Base-by-base conservation (phyloP, 2,329 filamentous ascomycete species). In the Nothophaeocryptopus gaeumannii region DNA sequence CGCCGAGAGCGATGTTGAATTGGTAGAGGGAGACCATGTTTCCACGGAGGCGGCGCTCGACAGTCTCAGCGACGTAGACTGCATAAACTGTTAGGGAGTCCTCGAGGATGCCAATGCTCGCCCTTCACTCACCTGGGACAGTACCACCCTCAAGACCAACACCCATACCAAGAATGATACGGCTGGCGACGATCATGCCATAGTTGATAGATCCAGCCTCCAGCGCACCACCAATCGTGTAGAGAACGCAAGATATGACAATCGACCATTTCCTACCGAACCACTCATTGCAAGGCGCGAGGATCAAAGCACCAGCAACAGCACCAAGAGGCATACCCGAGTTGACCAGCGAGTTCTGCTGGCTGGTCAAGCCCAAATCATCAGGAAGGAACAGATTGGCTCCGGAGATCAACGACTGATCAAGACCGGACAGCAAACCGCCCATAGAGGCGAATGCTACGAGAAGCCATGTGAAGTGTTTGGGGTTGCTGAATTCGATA, bases 371-470 rank as follows among this genome's bases (percentile, higher is more conserved):
- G 16, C 71, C 62, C 1, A 88, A 72, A 38, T 82, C 81, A 0
- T 65, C 57, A 2, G 85, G 85, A 38, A 88, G 72, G 63, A 79
- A 85, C 3, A 88, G 72, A 61, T 85, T 84, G 42, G 85, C 85
- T 45, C 85, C 85, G 10, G 79, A 84, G 60, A 89, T 89, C 48
- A 88, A 73, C 39, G 81, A 85, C 68, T 89, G 85, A 62, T 89
- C 85, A 14, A 89, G 75, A 53, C 85, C 85, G 1, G 83, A 86
- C 0, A 88, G 78, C 15, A 89, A 72, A 64, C 85, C 85, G 42
- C 85, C 85, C 82, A 88, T 86, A 12, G 82, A 85, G n/a, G 85
- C 85, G 59, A 88, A 88, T 1, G 77, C 81, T 38, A 86, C 83
- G 11, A 87, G 75, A 12, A 85, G 69, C 73, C 78, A 85, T 20